Conservation (phyloP, 805 yeast genomes). For the Saccharomyces jurei region DNA sequence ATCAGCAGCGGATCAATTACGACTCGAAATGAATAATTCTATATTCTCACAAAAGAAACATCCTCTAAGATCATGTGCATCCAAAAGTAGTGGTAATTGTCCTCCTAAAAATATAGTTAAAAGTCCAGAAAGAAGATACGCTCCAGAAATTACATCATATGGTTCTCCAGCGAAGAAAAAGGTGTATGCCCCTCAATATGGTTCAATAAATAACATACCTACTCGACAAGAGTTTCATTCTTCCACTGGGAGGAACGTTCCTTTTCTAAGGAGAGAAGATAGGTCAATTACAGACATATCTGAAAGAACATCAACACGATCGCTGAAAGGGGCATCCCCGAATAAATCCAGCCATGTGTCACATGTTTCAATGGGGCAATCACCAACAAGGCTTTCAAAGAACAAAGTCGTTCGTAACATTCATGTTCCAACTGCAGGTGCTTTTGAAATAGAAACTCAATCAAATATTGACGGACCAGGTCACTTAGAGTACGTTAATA, state of each 20-base stretch:
- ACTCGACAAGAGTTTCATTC: neutral
- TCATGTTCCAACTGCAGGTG: neutral
- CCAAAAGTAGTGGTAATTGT: neutral
- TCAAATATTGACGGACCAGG: neutral
- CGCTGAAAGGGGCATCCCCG: neutral
- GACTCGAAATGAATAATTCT: slow-evolving; percentile 3
- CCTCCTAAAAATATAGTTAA: neutral
- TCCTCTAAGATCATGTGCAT: slow-evolving; percentile 13
- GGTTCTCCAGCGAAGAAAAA: slow-evolving; percentile 8
- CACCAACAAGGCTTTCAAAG: neutral
- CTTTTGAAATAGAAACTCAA: neutral
- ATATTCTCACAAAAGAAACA: slow-evolving; percentile 4
- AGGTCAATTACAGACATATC: neutral
- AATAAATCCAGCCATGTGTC: neutral
- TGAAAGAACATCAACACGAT: neutral
- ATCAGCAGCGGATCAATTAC: slow-evolving; percentile 26
- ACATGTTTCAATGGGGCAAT: neutral
- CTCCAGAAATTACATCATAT: slow-evolving; percentile 1
- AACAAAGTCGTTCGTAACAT: neutral
- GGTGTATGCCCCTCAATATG: slow-evolving; percentile 6
- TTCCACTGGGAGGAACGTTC: neutral
- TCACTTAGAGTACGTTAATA: neutral
- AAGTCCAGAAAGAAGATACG: slow-evolving; percentile 6
- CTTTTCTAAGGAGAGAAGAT: neutral
- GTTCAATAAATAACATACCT: slow-evolving; percentile 7